phyloP scores from a whole-genome alignment of 441 rosid species.

The Aquilaria agallochum region DNA sequence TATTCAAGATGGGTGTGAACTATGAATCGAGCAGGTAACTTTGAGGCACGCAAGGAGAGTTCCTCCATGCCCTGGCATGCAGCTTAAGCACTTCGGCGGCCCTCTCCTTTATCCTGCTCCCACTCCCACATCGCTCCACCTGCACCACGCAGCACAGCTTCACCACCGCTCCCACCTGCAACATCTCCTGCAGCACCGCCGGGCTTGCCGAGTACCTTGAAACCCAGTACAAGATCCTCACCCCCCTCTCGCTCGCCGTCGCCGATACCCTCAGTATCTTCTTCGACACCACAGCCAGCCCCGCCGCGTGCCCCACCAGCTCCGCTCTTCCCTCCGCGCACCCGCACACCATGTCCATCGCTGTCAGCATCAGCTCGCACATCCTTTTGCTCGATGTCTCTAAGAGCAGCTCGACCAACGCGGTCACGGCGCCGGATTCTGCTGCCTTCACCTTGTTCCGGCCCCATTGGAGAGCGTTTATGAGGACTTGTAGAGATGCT shows the following conservation, averaged over 20 bases:
- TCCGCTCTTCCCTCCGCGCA: conserved; percentile 86
- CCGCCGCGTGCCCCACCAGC: conserved; percentile 65
- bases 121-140: conserved; percentile 28
- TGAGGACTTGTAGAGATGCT: conserved; percentile 50
- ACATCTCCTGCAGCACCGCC: conserved; percentile 57
- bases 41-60: conserved; percentile 64
- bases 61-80: conserved; percentile 74
- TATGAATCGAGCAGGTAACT: conserved; percentile 35
- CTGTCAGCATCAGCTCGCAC: conserved; percentile 55
- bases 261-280: conserved; percentile 77
- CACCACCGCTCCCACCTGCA: conserved; percentile 70
- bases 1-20: too few relatives aligned
- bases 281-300: conserved; percentile 74
- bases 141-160: conserved; percentile 77
- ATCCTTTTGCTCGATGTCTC: conserved; percentile 47
- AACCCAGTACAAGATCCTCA: conserved; percentile 55
- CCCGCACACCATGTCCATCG: conserved; percentile 53
- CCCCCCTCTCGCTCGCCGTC: conserved; percentile 64
- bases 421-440: conserved; percentile 48
- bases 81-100: conserved; percentile 57
- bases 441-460: conserved; percentile 62
- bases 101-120: conserved; percentile 49
- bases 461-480: conserved; percentile 52
- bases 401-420: conserved; percentile 59
- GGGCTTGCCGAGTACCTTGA: conserved; percentile 59